Base-by-base conservation (phyloP, 73 alveolate species). In the Blepharisma stoltei region DNA sequence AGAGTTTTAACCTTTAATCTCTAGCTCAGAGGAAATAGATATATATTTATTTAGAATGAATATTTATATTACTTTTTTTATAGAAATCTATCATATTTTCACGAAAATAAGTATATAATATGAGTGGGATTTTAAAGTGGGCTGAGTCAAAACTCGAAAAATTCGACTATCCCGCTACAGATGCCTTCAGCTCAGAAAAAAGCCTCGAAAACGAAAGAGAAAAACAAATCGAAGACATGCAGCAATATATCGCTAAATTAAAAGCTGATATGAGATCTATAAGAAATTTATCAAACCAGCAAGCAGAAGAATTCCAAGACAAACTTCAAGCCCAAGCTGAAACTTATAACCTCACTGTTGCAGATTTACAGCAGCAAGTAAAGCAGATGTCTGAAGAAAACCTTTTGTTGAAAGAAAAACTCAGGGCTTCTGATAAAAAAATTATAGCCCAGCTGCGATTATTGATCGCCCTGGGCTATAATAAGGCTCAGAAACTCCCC, bases 341-440 rank as follows among this genome's bases (percentile, higher is more conserved):
- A 9, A 25, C 18, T 25, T 9, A 20, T 8, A 60, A 60, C 37
- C 14, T 14, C 11, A 25, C 37, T 8, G 11, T 60, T 9, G n/a
- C 38, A 18, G 11, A 18, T 9, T 9, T 60, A 9, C n/a, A 25
- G 46, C 14, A 11, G 14, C 18, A n/a, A n/a, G 11, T 60, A 14
- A 60, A 60, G 45, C 48, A 14, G 23, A n/a, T 60, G 46, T 18
- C 73, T 60, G 73, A 60, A 25, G 45, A 14, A 25, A 60, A 60
- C 23, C 46, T 9, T 60, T 14, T 60, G 18, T 25, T 60, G 46
- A 60, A 60, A 60, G 73, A 60, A 60, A n/a, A 60, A 8, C 73
- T 60, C 14, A 60, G 73, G 73, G 23, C 14, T 60, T n/a, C 73
- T 18, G 73, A 60, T 60, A 14, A 38, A 20, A 60, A 60, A 38